Evolutionary conservation across 2,329 filamentous ascomycete species (phyloP).

Genomic region (Drechslerella stenobrocha): DNA sequence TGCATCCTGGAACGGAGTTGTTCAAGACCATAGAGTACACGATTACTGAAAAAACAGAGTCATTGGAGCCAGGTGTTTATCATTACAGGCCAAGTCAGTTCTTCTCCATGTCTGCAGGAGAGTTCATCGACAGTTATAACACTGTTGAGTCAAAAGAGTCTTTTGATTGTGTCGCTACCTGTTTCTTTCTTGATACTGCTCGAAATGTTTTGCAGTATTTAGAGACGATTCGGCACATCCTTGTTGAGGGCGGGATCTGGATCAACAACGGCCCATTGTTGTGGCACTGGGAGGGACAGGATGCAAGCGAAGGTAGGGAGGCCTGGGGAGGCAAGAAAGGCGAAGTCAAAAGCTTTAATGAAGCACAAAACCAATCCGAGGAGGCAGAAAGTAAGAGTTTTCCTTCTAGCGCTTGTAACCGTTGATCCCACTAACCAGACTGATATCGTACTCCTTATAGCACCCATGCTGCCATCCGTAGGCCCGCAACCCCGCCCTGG

Average conservation of each 20-base stretch:
- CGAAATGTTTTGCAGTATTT: slow-evolving; percentile 91
- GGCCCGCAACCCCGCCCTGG: not conserved
- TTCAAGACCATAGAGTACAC: slow-evolving; percentile 31
- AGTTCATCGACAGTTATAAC: slow-evolving; percentile 83
- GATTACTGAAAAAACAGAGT: slow-evolving; percentile 2
- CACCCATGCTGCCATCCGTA: too few species aligned
- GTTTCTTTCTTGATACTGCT: slow-evolving; percentile 97
- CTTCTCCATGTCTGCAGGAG: slow-evolving; percentile 91
- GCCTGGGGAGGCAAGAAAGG: slow-evolving; percentile 59
- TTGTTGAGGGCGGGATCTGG: slow-evolving; percentile 76
- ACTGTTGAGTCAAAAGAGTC: slow-evolving; percentile 63
- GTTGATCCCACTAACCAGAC: not conserved
- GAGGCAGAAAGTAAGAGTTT: slow-evolving; percentile 48
- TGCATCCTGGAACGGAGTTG: slow-evolving; percentile 69
- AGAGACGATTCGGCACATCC: slow-evolving; percentile 75
- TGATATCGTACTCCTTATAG: too few species aligned
- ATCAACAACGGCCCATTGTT: slow-evolving; percentile 87
- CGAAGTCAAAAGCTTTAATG: slow-evolving; percentile 50
- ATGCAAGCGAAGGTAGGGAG: slow-evolving; percentile 62
- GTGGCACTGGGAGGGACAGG: slow-evolving; percentile 89
- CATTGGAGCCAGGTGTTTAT: slow-evolving; percentile 53
- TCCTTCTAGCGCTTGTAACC: not conserved
- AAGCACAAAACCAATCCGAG: slow-evolving; percentile 56
- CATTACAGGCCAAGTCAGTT: slow-evolving; percentile 42
- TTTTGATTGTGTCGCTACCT: slow-evolving; percentile 82